These are phyloP conservation scores for Aureobasidium namibiae DNA, from an alignment of 2,329 filamentous ascomycete species.

Conservation along the genomic window DNA sequence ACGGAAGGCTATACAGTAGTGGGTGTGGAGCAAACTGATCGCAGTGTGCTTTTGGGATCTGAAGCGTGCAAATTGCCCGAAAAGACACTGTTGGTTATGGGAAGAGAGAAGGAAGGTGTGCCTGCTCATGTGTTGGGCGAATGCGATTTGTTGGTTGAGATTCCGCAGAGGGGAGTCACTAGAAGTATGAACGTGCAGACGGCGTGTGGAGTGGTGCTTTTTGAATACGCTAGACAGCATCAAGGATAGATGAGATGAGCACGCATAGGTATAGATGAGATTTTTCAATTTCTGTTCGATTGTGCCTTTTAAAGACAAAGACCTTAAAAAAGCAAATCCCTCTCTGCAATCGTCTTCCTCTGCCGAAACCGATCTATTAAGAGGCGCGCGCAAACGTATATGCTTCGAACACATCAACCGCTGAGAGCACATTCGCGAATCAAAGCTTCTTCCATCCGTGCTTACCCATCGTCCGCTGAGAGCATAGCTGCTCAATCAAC, in stretches of 20 bases:
- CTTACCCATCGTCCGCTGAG: no score
- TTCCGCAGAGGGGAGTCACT: conserved; percentile 43
- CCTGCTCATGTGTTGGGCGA: conserved; percentile 39
- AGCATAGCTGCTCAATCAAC: no score
- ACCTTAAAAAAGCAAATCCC: no score
- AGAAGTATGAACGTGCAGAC: conserved; percentile 50
- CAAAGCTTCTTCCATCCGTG: no score
- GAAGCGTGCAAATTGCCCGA: conserved; percentile 23
- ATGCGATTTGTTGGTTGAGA: conserved; percentile 45
- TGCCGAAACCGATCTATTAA: no score
- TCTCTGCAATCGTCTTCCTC: no score
- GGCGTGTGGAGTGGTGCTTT: conserved; percentile 43
- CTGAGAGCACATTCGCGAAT: no score
- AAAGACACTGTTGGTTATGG: conserved; percentile 36
- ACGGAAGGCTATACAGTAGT: conserved; percentile 43
- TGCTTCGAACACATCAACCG: no score
- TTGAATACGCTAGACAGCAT: conserved; percentile 41
- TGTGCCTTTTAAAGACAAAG: no score
- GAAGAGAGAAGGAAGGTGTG: conserved; percentile 45
- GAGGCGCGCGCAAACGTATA: no score
- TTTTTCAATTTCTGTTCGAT: no score
- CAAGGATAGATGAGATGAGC: neutral
- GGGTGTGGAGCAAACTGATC: conserved; percentile 47
- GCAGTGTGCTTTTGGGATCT: conserved; percentile 36
- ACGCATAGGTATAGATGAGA: no score